These are phyloP conservation scores for Neurospora sublineolata DNA, from an alignment of 495 filamentous ascomycete genomes.

Conservation along the genomic window DNA sequence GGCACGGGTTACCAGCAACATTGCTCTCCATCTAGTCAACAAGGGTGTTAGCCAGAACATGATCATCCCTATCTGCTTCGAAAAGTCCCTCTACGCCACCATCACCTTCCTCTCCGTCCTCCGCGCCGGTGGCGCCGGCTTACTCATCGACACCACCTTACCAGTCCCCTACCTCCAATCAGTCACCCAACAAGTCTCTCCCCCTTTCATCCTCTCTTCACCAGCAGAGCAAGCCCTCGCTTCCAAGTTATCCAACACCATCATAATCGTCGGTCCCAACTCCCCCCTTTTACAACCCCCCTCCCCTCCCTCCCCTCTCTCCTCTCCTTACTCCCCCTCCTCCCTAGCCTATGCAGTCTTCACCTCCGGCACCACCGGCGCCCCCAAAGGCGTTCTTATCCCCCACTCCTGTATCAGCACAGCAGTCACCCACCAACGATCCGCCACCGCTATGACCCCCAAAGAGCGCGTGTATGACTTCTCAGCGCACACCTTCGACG, in stretches of 20 bases:
- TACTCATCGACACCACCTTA: constrained; percentile 45
- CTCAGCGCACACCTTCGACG: constrained; percentile 52
- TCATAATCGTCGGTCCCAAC: constrained; percentile 2
- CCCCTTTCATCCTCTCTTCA: constrained; percentile 35
- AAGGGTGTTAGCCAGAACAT: constrained; percentile 33
- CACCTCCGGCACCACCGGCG: constrained; percentile 39
- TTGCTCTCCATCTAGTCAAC: constrained; percentile 32
- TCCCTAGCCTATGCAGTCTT: constrained; percentile 44
- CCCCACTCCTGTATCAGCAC: constrained; percentile 29
- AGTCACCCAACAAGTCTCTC: constrained; percentile 13
- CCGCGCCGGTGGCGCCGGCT: constrained; percentile 44
- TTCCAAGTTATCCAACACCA: constrained; percentile 1
- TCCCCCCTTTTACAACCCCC: neutral
- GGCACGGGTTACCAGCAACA: constrained; percentile 17
- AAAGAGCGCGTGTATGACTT: constrained; percentile 49
- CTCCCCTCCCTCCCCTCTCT: neutral
- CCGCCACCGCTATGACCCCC: too few species aligned
- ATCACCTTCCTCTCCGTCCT: constrained; percentile 40
- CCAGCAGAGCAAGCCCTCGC: constrained; percentile 26
- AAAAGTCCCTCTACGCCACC: constrained; percentile 39
- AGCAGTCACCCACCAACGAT: constrained; percentile 28
- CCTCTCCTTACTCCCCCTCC: constrained; percentile 8
- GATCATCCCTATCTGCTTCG: constrained; percentile 44
- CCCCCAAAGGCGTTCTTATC: constrained; percentile 33
- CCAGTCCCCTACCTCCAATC: constrained; percentile 37